These are phyloP conservation scores for Ganoderma boninense DNA, from an alignment of 1,284 basidiomycete species.

Conservation along the genomic window DNA sequence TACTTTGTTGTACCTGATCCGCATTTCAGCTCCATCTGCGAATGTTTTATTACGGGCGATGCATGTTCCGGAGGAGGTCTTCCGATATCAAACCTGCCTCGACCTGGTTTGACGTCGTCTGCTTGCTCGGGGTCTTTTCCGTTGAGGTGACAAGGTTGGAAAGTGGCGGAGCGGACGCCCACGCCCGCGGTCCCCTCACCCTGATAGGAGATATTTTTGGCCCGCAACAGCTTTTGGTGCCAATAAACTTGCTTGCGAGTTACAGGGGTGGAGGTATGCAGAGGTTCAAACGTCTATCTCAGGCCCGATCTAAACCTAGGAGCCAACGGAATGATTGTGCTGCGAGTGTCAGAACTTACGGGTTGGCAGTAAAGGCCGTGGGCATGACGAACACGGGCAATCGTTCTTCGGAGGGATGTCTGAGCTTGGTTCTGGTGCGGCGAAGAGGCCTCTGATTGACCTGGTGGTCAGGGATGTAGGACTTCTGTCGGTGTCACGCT, in stretches of 20 bases:
- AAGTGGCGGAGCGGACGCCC: not conserved
- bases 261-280: not conserved
- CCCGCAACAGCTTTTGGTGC: not conserved
- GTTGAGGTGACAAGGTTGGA: not conserved
- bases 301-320: not conserved
- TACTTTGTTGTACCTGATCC: not conserved
- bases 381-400: not conserved
- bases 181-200: not conserved
- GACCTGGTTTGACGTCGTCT: not conserved
- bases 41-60: not conserved
- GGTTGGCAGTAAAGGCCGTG: not conserved
- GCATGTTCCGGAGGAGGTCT: not conserved
- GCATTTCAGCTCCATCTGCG: not conserved
- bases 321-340: not conserved
- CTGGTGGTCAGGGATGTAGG: not conserved
- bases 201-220: not conserved
- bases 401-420: not conserved
- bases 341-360: not conserved
- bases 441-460: not conserved
- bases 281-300: not conserved
- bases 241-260: not conserved
- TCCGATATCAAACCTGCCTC: not conserved
- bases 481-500: not conserved
- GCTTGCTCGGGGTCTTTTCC: not conserved
- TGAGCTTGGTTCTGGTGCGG: not conserved